Percentiles rank a stretch among this genome's conserved stretches.
Evolutionary conservation across 1,139 yeast species (phyloP).

Genomic region (Geotrichum aggregatum): DNA sequence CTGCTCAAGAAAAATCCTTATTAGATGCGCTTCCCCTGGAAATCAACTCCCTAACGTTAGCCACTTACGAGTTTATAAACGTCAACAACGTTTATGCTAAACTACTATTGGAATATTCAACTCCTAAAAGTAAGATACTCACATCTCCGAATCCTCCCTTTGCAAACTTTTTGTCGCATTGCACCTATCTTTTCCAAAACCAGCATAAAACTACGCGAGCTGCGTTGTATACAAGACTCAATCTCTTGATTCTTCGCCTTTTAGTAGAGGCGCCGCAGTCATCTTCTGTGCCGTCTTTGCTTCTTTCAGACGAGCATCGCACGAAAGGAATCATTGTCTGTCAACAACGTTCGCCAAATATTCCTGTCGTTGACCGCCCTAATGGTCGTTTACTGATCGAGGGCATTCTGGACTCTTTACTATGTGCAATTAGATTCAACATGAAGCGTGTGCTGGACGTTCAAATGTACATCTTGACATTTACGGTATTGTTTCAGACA

Average conservation of each 20-base stretch:
- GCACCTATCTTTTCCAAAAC: conserved; percentile 36
- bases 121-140: conserved; percentile 1
- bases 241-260: conserved; percentile 33
- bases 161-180: conserved; percentile 34
- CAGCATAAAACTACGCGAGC: conserved; percentile 33
- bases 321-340: conserved; percentile 28
- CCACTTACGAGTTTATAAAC: conserved; percentile 39
- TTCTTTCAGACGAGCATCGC: conserved; percentile 23
- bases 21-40: conserved; percentile 28
- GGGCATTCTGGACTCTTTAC: conserved; percentile 38
- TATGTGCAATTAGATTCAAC: conserved; percentile 36
- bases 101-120: conserved; percentile 32
- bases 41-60: conserved; percentile 33
- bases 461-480: conserved; percentile 33
- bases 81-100: conserved; percentile 39
- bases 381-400: conserved; percentile 33
- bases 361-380: conserved; percentile 29
- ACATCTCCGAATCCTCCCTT: conserved; percentile 25
- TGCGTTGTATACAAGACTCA: conserved; percentile 35
- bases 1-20: background rate
- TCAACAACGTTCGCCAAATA: conserved; percentile 32
- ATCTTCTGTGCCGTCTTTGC: conserved; percentile 25
- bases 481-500: conserved; percentile 31
- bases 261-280: conserved; percentile 34
- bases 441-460: conserved; percentile 35